Evolutionary conservation across 75 land plant genomes (phyloP), one percentile per base, ranked within the genome.

Genomic region (Gnetum montanum): DNA sequence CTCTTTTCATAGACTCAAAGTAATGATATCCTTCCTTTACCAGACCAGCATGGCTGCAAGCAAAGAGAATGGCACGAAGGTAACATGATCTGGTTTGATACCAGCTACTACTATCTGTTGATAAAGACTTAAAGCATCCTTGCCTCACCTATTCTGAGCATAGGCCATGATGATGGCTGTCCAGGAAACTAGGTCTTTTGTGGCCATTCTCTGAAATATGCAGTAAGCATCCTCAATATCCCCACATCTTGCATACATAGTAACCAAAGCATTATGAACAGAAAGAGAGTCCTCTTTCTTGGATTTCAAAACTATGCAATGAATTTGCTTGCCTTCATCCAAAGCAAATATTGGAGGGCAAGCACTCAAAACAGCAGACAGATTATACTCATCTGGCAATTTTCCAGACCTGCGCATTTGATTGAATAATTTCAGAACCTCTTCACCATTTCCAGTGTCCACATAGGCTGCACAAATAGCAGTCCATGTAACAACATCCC

Each of bases 21-120:
- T 60, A 59, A 18, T 19, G 12, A 2, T 54, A 58, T 12, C 63
- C 72, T 35, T 60, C 62, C 33, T 68, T 68, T 22, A 69, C 71
- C 3, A 73, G 73, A n/a, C 81, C 81, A 15, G 72, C 72, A 73
- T 78, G 81, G 40, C 72, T 68, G 43, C 81, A 78, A 31, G 76
- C 77, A 73, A 70, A 70, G 37, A 71, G 45, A 4, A 76, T 61
- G 24, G 70, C 79, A n/a, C 28, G 23, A 41, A 41, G 16, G 43
- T 41, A 18, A 41, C 13, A 15, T 41, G 43, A 18, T 41, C 18
- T 15, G 43, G 43, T 41, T 41, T 41, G 13, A 18, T 12, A 41
- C 43, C n/a, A 0, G 43, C 18, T 15, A 15, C 16, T 41, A 31
- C 25, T 36, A 53, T 53, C 20, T 53, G 19, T 18, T 6, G 20